Evolutionary conservation across 108 stramenopile species (phyloP).

Genomic region (Fistulifera solaris): DNA sequence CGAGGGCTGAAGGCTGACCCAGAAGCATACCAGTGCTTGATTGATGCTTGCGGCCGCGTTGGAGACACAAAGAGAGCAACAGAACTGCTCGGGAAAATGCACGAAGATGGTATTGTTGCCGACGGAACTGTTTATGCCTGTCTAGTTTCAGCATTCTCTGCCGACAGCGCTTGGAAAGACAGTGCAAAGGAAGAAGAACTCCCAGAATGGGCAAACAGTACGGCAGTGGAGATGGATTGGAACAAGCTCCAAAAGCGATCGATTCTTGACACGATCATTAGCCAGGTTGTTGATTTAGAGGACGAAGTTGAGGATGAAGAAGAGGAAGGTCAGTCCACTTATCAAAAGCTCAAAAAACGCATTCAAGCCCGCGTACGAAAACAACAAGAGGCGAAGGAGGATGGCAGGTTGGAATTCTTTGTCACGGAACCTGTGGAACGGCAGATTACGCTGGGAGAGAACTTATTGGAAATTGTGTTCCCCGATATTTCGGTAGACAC

Average conservation of each 20-base stretch:
- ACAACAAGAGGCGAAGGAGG: conserved; percentile 10
- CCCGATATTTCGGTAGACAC: conserved; percentile 76
- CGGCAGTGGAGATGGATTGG: conserved; percentile 82
- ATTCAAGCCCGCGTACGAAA: not conserved
- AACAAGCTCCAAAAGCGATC: conserved; percentile 70
- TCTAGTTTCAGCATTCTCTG: conserved; percentile 75
- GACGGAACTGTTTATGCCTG: conserved; percentile 79
- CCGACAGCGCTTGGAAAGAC: conserved; percentile 68
- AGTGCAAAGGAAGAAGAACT: conserved; percentile 51
- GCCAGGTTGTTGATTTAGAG: conserved; percentile 30
- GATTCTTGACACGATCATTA: conserved; percentile 52
- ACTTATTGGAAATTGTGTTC: conserved; percentile 71
- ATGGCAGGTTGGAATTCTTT: conserved; percentile 35
- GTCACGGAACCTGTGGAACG: conserved; percentile 64
- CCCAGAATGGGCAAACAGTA: conserved; percentile 76
- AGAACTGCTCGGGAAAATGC: conserved; percentile 65
- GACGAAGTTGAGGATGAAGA: conserved; percentile 40
- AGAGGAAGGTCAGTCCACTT: conserved; percentile 7
- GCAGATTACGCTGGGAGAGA: conserved; percentile 72
- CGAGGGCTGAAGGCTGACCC: conserved; percentile 67
- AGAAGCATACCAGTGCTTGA: conserved; percentile 68
- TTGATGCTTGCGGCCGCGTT: conserved; percentile 79
- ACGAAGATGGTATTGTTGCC: conserved; percentile 81
- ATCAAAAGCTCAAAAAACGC: conserved; percentile 5
- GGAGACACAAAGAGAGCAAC: conserved; percentile 78